Evolutionary conservation across 768 basidiomycete species (phyloP).

Genomic region (Chalciporus piperatus): DNA sequence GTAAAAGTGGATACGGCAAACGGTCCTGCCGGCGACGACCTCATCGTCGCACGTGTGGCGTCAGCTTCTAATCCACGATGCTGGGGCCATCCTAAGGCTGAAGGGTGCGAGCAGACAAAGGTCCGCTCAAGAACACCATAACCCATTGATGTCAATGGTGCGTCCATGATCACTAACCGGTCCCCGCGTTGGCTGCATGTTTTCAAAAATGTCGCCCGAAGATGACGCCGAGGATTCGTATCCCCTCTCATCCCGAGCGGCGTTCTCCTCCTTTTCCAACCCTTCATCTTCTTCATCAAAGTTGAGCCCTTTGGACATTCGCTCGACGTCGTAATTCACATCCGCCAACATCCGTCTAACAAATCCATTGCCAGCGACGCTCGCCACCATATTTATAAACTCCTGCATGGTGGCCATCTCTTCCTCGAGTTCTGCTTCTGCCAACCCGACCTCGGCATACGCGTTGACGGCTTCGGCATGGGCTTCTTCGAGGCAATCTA

Average conservation of each 20-base stretch:
- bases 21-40: neutral
- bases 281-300: neutral
- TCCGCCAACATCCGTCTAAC: conserved; percentile 25
- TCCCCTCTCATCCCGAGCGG: neutral
- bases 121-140: neutral
- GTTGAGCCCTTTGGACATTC: conserved; percentile 9
- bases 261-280: neutral
- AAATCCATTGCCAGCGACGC: conserved; percentile 27
- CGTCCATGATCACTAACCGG: neutral
- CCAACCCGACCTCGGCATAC: conserved; percentile 26
- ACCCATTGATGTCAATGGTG: too few species aligned
- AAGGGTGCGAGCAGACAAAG: neutral
- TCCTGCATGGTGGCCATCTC: conserved; percentile 23
- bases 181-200: neutral
- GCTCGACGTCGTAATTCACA: conserved; percentile 12
- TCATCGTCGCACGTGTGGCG: neutral
- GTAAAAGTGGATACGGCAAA: neutral
- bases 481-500: conserved; percentile 12
- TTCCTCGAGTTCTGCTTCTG: conserved; percentile 23
- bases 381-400: conserved; percentile 22
- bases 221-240: conserved; percentile 1
- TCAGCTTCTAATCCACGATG: neutral
- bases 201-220: neutral
- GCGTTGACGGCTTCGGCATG: conserved; percentile 21
- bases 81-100: neutral